Evolutionary conservation across 2,329 filamentous ascomycete species (phyloP), one percentile per base, ranked within the genome.

Genomic region (Sporothrix phasma): DNA sequence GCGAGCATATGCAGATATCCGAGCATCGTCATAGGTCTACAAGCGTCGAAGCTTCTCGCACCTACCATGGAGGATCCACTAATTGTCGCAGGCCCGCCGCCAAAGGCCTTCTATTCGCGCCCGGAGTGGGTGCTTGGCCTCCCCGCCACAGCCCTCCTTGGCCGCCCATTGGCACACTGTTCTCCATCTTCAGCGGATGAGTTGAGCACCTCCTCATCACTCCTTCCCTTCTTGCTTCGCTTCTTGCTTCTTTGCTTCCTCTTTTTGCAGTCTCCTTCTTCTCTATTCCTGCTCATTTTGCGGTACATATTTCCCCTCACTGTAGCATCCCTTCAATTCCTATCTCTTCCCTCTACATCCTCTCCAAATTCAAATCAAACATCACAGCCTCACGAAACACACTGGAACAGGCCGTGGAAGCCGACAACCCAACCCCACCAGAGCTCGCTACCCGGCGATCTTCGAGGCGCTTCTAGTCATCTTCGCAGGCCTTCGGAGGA

Each of bases 21-120:
- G 47, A 39, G 8, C 39, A 22, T 22, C 61, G 61, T 64, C 64
- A 65, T 53, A 46, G 43, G 43, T 17, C 45, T 29, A 15, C 17
- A 45, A 53, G 10, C 31, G 34, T 67, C 64, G 66, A 67, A 67
- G 64, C 66, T 67, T 67, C 66, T 67, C 47, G 66, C 53, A 64
- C 47, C 60, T 66, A 66, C 66, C 3, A 64, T 60, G 26, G 17
- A 15, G 6, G 24, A 24, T n/a, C 43, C 43, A 43, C 39, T 60
- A 41, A 46, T 46, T 49, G 51, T 34, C 19, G 26, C 22, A 26
- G 31, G 34, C 34, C 60, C 64, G 60, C 64, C 54, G 46, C 37
- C 24, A 26, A 26, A 26, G 24, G 41, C 31, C 31, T 31, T 53
- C 45, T 53, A 7, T 46, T 10, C 31, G 29, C 19, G 26, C 10